Evolutionary conservation across 2,329 filamentous ascomycete genomes (phyloP).

Genomic region (Alternaria sp.): DNA sequence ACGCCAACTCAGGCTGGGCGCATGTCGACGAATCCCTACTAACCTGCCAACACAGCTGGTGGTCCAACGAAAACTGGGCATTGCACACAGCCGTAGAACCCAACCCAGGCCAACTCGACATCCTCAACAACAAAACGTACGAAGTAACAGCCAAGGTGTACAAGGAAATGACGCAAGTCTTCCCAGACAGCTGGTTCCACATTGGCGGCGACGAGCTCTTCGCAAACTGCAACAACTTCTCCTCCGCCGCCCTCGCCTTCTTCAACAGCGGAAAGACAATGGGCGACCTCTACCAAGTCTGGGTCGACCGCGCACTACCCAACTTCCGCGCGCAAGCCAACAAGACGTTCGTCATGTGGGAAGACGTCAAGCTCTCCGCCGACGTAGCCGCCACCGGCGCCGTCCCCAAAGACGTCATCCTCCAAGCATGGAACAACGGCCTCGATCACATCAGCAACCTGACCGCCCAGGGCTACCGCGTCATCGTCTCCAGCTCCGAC

Average conservation of each 20-base stretch:
- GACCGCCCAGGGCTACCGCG: conserved; percentile 60
- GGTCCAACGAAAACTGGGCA: conserved; percentile 66
- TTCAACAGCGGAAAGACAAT: conserved; percentile 61
- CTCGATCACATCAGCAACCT: conserved; percentile 62
- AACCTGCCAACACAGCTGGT: conserved; percentile 66
- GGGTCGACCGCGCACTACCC: conserved; percentile 62
- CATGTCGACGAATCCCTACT: conserved; percentile 65
- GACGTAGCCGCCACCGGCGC: conserved; percentile 56
- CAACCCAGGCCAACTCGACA: conserved; percentile 65
- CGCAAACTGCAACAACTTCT: conserved; percentile 66
- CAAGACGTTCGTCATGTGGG: conserved; percentile 66
- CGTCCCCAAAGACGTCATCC: conserved; percentile 61
- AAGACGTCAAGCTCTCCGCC: conserved; percentile 59
- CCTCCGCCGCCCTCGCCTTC: conserved; percentile 59
- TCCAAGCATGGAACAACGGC: conserved; percentile 66
- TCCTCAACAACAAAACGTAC: conserved; percentile 65
- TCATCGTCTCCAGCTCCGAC: conserved; percentile 65
- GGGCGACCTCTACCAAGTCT: conserved; percentile 63
- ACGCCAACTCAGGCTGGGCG: conserved; percentile 64
- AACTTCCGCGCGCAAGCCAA: conserved; percentile 59
- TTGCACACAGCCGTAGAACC: conserved; percentile 65
- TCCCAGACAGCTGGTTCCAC: conserved; percentile 64
- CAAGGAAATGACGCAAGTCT: conserved; percentile 60
- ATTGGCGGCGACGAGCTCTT: conserved; percentile 66
- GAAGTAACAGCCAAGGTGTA: conserved; percentile 64